Evolutionary conservation across 2,329 filamentous ascomycete species (phyloP), one percentile per base, ranked within the genome.

Genomic region (Venturiaceae sp.): DNA sequence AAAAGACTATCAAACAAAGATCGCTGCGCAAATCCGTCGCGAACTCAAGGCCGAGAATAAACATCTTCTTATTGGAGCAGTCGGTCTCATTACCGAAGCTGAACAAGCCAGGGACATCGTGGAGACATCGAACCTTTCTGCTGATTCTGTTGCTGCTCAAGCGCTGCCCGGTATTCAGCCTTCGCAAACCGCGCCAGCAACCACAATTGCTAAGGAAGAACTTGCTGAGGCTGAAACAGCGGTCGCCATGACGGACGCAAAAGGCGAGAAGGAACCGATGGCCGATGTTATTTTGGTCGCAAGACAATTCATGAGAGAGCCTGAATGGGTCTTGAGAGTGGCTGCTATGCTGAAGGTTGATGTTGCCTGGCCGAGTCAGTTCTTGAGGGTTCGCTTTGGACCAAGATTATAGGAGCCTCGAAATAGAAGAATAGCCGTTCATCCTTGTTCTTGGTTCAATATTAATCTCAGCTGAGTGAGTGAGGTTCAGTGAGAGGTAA

Each of bases 241-340:
- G 0, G 63, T 65, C 26, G 64, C 67, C 16, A 69, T 74, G 67
- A 75, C 73, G 0, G 68, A 75, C 37, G 55, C 64, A 1, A 63
- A 55, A 1, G 61, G 64, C 6, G 57, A 60, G 5, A 63, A 62
- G 14, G 65, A 68, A 57, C 67, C 68, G 0, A 67, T 71, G 71
- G 75, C 78, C 0, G 79, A 82, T 69, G 74, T 75, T 0, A 70
- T 81, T 26, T 62, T 81, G n/a, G 72, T 82, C 36, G 79, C 75
- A 0, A 71, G 78, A 46, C 79, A 82, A 62, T 81, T 82, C 60
- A 73, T 82, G 72, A 69, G 79, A 7, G 79, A 81, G 66, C 77
- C 79, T 0, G 78, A 80, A 62, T 81, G 79, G 79, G 79, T 81
- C 30, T 61, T 81, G 36, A 75, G 66, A 44, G 77, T 80, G 1